Conservation (phyloP, 2,329 filamentous ascomycete species). For the Truncatella angustata region DNA sequence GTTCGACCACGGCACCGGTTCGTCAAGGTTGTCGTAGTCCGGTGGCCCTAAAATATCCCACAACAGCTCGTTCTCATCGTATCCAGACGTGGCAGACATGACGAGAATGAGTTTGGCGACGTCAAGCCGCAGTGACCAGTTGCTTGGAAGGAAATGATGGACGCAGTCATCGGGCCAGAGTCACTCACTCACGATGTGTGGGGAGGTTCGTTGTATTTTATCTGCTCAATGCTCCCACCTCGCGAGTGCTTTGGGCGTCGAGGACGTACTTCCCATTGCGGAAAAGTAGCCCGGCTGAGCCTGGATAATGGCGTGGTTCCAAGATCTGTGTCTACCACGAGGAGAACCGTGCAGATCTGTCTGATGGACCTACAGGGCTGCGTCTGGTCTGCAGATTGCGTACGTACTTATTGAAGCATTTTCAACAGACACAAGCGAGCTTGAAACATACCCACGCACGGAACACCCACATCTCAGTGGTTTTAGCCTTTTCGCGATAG, state of each 20-base stretch:
- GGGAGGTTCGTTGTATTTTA: not conserved
- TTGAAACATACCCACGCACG: constrained; percentile 2
- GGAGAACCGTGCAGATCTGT: not conserved
- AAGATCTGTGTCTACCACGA: not conserved
- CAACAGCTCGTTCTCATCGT: constrained; percentile 8
- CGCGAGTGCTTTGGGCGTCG: not conserved
- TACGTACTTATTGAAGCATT: not conserved
- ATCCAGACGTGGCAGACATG: constrained; percentile 7
- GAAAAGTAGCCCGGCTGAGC: not conserved
- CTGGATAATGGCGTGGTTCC: not conserved
- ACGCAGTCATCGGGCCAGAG: not conserved
- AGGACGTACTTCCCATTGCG: constrained; percentile 1
- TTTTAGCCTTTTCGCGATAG: not conserved
- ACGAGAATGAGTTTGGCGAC: not conserved
- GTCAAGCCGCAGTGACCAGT: not conserved
- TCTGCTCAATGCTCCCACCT: not conserved
- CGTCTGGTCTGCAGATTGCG: not conserved
- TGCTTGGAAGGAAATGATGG: constrained; percentile 4
- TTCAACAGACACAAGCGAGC: not conserved
- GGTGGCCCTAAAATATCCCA: constrained; percentile 7
- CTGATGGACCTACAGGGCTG: not conserved
- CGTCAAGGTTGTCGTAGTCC: constrained; percentile 11
- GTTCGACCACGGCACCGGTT: constrained; percentile 12
- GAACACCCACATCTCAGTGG: not conserved
- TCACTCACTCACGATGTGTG: not conserved